Evolutionary conservation across 2,329 filamentous ascomycete genomes (phyloP), one percentile per base, ranked within the genome.

Genomic region (Dactylellina haptotyla): DNA sequence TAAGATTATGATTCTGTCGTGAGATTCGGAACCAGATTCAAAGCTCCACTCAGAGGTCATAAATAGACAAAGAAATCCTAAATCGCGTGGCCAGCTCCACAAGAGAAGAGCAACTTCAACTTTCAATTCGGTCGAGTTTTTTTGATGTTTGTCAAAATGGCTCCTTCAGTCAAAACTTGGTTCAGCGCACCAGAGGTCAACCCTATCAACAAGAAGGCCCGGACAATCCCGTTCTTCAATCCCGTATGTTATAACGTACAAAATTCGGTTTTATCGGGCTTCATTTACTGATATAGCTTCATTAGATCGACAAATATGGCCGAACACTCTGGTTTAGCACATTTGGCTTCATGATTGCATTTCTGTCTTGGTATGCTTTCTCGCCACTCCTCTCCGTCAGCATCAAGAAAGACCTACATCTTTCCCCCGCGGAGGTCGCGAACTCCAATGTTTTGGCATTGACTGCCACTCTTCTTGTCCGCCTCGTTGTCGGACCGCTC

Each of bases 291-390:
- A 73, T 16, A 3, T 25, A 4, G 14, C 20, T 34, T 8, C 9
- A 65, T 8, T 57, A 73, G 69, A 32, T 73, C 77, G 86, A 96
- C 80, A 83, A 88, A 77, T 93, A 97, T 83, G 93, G 92, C 37
- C 86, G 92, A 4, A 92, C 95, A 0, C 96, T 96, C 81, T 92
- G 93, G 84, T 96, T 96, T 82, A 90, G 90, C 0, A 95, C 91
- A 88, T 85, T 93, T 51, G 91, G 91, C 1, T 95, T 95, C 81
- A 88, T 95, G 85, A 86, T 94, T 59, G 90, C 91, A 5, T 97
- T 96, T 82, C 91, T 92, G 85, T 93, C 91, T 9, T 97, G 90
- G 90, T 96, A 96, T 83, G 90, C 93, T 1, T 97, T 96, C 81
- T 91, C 93, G 76, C 93, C 93, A 77, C 83, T 95, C 84, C 83